Base-by-base conservation (phyloP, 352 stramenopile species). In the Peronospora destructor region DNA sequence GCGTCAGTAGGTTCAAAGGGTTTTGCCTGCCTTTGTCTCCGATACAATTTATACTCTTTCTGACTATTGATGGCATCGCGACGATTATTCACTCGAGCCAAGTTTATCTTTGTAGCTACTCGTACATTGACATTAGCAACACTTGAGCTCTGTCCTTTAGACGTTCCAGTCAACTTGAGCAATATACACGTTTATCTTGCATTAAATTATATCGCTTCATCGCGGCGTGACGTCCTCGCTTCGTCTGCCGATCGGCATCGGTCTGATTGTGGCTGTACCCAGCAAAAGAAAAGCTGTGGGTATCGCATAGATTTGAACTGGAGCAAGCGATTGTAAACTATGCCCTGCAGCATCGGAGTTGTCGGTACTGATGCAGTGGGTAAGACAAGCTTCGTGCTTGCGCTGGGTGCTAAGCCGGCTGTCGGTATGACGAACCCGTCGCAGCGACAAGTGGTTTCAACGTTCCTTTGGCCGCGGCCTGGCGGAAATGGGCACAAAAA, bases 341-440 rank as follows among this genome's bases (percentile, higher is more conserved):
- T 71, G 65, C 37, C 47, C 7, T 43, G 43, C 30, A 64, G n/a
- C 41, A 21, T 84, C 16, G 51, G 38, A 12, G 59, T 86, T 19
- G 64, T 85, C 0, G 77, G 77, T 2, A 54, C 51, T 12, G 41
- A 48, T 8, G 63, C 60, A 28, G 65, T 71, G 12, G 71, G 75
- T 37, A 86, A 86, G 62, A 59, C 47, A 23, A 74, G 63, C 42
- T 68, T 88, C 25, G 68, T 70, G 38, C 41, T 56, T 42, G 77
- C 77, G 7, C 56, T 88, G 6, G 74, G 74, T 2, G 68, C 66
- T 12, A 57, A 53, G 23, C 36, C 57, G 26, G 16, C 26, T 12
- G 36, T 23, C 21, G 30, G 34, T 4, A 48, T 29, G 44, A 50
- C 42, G 4, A 40, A 54, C 5, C 6, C 44, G 16, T 12, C 17